phyloP scores from a whole-genome alignment of 1,284 basidiomycete species.

The Somion occarium region DNA sequence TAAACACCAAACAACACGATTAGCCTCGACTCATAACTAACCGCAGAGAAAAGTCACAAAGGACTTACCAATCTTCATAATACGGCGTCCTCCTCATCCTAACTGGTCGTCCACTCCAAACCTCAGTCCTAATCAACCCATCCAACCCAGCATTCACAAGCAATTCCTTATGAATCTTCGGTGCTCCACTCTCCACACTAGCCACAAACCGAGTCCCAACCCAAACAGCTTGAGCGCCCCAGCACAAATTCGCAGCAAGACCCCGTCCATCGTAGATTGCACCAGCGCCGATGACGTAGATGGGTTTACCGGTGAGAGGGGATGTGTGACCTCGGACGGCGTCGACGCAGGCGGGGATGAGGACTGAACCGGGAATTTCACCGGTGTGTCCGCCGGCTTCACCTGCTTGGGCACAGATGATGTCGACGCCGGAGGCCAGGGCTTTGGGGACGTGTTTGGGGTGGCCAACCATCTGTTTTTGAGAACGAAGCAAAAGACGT shows the following conservation, averaged over 20 bases:
- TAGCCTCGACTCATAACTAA: conserved; percentile 1
- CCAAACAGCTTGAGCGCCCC: conserved; percentile 78
- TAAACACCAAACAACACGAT: neutral
- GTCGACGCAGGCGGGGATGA: conserved; percentile 82
- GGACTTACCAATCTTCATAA: conserved; percentile 38
- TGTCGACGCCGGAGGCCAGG: conserved; percentile 72
- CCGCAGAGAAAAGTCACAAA: neutral
- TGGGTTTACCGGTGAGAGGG: conserved; percentile 70
- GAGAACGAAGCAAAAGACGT: too few species aligned
- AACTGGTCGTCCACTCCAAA: conserved; percentile 83
- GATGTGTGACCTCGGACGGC: conserved; percentile 67
- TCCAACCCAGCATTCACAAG: conserved; percentile 58
- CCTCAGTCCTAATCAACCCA: conserved; percentile 70
- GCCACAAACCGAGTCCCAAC: conserved; percentile 77
- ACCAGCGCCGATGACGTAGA: conserved; percentile 83
- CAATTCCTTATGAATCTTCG: conserved; percentile 76
- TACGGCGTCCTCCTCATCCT: conserved; percentile 78
- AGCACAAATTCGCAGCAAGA: conserved; percentile 76
- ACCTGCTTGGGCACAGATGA: conserved; percentile 84
- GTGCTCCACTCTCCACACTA: conserved; percentile 69
- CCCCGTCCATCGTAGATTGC: conserved; percentile 81
- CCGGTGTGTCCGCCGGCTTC: conserved; percentile 85
- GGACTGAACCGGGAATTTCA: conserved; percentile 61
- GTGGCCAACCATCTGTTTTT: conserved; percentile 73
- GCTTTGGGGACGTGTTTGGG: conserved; percentile 82